Conservation (phyloP, 202 grass and related monocot genomes). For the Zizania palustris region DNA sequence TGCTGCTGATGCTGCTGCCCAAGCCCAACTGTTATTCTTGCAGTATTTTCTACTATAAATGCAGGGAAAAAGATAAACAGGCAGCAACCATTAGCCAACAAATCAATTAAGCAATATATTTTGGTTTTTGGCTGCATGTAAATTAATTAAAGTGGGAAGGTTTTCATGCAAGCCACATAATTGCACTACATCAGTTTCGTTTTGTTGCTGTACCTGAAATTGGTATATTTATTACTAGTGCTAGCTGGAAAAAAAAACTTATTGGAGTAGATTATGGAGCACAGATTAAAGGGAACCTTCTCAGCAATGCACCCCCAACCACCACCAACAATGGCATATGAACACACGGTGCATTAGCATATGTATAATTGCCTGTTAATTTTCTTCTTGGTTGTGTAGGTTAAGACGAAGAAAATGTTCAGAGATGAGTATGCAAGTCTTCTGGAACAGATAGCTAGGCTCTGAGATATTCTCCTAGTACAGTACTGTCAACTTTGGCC, state of each 20-base stretch:
- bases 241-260: neutral
- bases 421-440: neutral
- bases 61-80: neutral
- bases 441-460: slow-evolving; percentile 21
- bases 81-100: neutral
- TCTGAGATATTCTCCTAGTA: slow-evolving; percentile 36
- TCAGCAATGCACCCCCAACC: slow-evolving; percentile 24
- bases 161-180: slow-evolving; percentile 23
- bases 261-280: neutral
- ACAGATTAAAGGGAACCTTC: slow-evolving; percentile 17
- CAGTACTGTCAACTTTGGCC: slow-evolving; percentile 47
- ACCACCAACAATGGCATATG: slow-evolving; percentile 22
- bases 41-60: slow-evolving; percentile 31
- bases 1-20: slow-evolving; percentile 22
- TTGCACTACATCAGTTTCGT: neutral
- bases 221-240: slow-evolving; percentile 21
- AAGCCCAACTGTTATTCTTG: slow-evolving; percentile 41
- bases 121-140: slow-evolving; percentile 2
- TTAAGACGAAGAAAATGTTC: slow-evolving; percentile 6
- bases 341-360: slow-evolving; percentile 1
- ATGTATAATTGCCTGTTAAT: neutral
- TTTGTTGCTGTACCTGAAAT: slow-evolving; percentile 22
- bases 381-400: slow-evolving; percentile 8
- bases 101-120: slow-evolving; percentile 16
- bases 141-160: neutral